Percentiles rank a stretch among this genome's conserved stretches.
phyloP scores from a whole-genome alignment of 2,329 filamentous ascomycete species.

The Mycosphaerella sp. region DNA sequence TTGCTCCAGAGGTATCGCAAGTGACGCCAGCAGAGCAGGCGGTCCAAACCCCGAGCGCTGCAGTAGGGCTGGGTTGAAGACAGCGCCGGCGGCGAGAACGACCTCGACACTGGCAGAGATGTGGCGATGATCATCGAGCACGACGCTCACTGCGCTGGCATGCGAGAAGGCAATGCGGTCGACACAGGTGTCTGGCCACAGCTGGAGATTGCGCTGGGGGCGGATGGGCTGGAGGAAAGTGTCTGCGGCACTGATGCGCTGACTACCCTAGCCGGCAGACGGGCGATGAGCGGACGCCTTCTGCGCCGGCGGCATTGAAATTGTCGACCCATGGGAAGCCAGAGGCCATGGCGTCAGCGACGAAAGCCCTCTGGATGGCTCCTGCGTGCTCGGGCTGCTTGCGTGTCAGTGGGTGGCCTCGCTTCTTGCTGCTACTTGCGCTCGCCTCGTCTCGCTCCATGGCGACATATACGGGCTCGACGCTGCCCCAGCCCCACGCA shows the following conservation, averaged over 20 bases:
- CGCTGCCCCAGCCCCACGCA: constrained; percentile 52
- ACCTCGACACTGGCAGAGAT: constrained; percentile 40
- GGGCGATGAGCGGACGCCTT: constrained; percentile 2
- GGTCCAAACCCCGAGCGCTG: constrained; percentile 38
- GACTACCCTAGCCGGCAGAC: constrained; percentile 3
- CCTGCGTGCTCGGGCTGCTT: constrained; percentile 4
- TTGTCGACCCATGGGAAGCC: constrained; percentile 7
- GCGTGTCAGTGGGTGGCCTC: constrained; percentile 7
- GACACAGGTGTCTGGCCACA: constrained; percentile 3
- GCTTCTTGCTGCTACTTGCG: background rate
- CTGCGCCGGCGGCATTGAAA: constrained; percentile 7
- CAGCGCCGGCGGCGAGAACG: constrained; percentile 42
- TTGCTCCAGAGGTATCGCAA: constrained; percentile 24
- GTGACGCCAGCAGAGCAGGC: constrained; percentile 11
- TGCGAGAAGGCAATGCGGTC: constrained; percentile 1
- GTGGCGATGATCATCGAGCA: background rate
- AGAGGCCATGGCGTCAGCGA: constrained; percentile 4
- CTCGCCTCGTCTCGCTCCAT: constrained; percentile 6
- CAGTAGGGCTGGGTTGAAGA: constrained; percentile 35
- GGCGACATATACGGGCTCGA: constrained; percentile 6
- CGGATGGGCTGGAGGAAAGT: constrained; percentile 4
- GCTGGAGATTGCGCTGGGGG: background rate
- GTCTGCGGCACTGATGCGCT: constrained; percentile 7
- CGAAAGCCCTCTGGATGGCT: constrained; percentile 10
- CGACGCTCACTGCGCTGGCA: constrained; percentile 1